These are phyloP conservation scores for Scedosporium apiospermum DNA, from an alignment of 2,329 filamentous ascomycete genomes.

Conservation along the genomic window DNA sequence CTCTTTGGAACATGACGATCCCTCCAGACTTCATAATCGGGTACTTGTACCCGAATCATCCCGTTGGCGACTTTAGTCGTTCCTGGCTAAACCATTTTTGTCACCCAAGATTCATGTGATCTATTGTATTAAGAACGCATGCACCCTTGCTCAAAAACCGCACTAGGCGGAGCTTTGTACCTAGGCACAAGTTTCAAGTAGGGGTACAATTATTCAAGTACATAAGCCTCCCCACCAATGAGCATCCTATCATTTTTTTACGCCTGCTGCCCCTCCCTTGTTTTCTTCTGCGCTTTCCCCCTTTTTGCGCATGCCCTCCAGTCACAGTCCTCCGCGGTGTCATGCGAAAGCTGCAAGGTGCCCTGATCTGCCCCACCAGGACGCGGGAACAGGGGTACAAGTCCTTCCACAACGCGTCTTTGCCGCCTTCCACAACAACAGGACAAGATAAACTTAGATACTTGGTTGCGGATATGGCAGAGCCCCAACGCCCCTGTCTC, in stretches of 20 bases:
- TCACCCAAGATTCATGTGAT: neutral
- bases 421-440: too few relatives aligned
- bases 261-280: neutral
- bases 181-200: too few relatives aligned
- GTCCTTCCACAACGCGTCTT: neutral
- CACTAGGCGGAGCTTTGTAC: too few relatives aligned
- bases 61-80: too few relatives aligned
- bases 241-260: neutral
- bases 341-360: conserved; percentile 4
- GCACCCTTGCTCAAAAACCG: too few relatives aligned
- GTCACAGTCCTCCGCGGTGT: neutral
- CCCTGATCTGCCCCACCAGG: neutral
- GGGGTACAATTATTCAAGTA: too few relatives aligned
- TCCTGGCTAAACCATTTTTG: neutral
- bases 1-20: neutral
- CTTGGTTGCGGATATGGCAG: neutral
- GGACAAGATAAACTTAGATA: too few relatives aligned
- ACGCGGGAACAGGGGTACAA: neutral
- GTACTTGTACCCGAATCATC: too few relatives aligned
- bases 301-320: neutral
- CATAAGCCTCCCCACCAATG: too few relatives aligned
- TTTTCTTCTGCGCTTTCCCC: neutral
- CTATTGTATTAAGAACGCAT: neutral
- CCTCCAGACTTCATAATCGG: neutral
- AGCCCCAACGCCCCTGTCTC: neutral